Base-by-base conservation (phyloP, 768 basidiomycete genomes). In the Harrya chromipes region DNA sequence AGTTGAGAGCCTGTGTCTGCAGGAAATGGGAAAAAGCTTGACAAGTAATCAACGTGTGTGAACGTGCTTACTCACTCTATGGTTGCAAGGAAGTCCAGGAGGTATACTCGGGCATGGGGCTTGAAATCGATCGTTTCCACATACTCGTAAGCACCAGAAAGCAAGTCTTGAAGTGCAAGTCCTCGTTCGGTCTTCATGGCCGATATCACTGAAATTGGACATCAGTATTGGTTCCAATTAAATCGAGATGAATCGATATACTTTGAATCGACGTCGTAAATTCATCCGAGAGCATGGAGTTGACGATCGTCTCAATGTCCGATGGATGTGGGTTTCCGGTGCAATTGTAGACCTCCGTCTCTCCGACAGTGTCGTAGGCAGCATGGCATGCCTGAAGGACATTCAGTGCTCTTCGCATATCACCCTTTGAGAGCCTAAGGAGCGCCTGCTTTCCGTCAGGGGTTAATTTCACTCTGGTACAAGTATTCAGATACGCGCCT, bases 351-450 rank as follows among this genome's bases (percentile, higher is more conserved):
- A 99, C 83, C 55, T 97, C 93, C 0, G 83, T 82, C 70, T 97
- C 94, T 48, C 90, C 88, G 27, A 85, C 83, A 10, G 80, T 67
- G 37, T 94, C 91, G 65, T 97, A 99, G 4, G 95, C 97, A 14
- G 97, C 94, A 66, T 98, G 93, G 62, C 97, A 99, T 0, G 97
- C 97, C 72, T 99, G 97, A 17, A 99, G 75, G 24, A 99, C 87
- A 63, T 97, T 98, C 16, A 99, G 75, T 2, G 94, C 97, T 52
- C 97, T 76, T 52, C 97, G 83, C 97, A 99, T 99, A 68, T 99
- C 97, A 27, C 97, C 97, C 59, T 85, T 87, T 0, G 90, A 94
- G n/a, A 99, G 79, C 63, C 91, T 98, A 17, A 99, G 75, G 29
- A 99, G 72, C 2, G 97, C 95, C 39, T 82, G 78, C 68, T 85